A percentile compares a stretch with the other conserved stretches of the same genome.
phyloP scores from a whole-genome alignment of 257 asterid genomes.

The Haberlea rhodopensis region DNA sequence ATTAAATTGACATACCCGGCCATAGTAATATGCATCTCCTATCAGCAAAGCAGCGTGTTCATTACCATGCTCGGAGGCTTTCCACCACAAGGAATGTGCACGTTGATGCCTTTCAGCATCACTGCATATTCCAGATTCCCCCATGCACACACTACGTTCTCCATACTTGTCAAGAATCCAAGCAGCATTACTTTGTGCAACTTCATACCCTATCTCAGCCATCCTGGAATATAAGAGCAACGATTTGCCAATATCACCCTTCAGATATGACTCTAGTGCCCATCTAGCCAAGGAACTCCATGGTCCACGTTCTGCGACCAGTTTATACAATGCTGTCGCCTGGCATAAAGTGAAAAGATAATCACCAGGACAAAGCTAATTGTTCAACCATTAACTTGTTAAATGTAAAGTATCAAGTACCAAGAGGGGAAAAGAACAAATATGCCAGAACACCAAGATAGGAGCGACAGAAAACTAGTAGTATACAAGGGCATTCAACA shows the following conservation, averaged over 20 bases:
- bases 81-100: constrained; percentile 95
- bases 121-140: constrained; percentile 85
- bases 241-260: constrained; percentile 87
- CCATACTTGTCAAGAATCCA: constrained; percentile 99
- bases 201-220: constrained; percentile 99
- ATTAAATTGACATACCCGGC: constrained; percentile 63
- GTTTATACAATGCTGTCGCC: constrained; percentile 91
- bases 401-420: constrained; percentile 13
- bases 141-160: constrained; percentile 81
- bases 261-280: constrained; percentile 92
- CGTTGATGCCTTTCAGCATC: constrained; percentile 92
- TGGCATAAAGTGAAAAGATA: constrained; percentile 23
- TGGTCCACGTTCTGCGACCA: constrained; percentile 98
- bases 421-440: neutral
- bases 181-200: constrained; percentile 98
- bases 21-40: constrained; percentile 98
- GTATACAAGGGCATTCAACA: neutral
- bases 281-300: constrained; percentile 99
- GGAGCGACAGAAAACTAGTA: neutral
- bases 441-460: neutral
- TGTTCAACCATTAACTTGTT: neutral
- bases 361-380: constrained; percentile 18
- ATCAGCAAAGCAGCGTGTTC: constrained; percentile 98
- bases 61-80: constrained; percentile 99
- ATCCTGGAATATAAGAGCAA: constrained; percentile 85